phyloP scores from a whole-genome alignment of 2,329 filamentous ascomycete species.

The Rutstroemia sp. region DNA sequence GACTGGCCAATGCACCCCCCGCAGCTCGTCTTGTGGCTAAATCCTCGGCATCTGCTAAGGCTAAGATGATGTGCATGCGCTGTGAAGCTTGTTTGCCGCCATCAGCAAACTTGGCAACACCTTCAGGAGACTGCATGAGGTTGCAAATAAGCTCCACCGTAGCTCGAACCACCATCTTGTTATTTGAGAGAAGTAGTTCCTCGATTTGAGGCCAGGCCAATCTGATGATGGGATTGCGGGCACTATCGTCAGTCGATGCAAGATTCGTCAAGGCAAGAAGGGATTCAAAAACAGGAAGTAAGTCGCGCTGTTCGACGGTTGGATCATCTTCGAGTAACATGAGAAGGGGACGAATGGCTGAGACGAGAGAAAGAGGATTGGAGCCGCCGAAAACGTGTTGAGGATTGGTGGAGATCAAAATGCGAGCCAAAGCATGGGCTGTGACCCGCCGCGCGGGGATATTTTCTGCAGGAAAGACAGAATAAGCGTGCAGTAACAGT shows the following conservation, averaged over 20 bases:
- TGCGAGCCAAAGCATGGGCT: slow-evolving; percentile 74
- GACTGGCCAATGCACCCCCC: slow-evolving; percentile 77
- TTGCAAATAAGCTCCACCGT: slow-evolving; percentile 90
- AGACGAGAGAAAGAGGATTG: slow-evolving; percentile 64
- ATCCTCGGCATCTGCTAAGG: slow-evolving; percentile 82
- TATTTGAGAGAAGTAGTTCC: slow-evolving; percentile 72
- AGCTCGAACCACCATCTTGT: slow-evolving; percentile 71
- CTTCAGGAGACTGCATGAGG: slow-evolving; percentile 62
- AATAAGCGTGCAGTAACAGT: slow-evolving; percentile 67
- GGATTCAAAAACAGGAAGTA: slow-evolving; percentile 84
- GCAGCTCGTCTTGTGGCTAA: slow-evolving; percentile 72
- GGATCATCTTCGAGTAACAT: slow-evolving; percentile 64
- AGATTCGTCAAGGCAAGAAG: slow-evolving; percentile 92
- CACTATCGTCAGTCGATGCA: slow-evolving; percentile 64
- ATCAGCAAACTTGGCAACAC: slow-evolving; percentile 62
- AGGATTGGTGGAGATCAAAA: slow-evolving; percentile 82
- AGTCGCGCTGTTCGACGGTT: slow-evolving; percentile 57
- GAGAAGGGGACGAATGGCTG: slow-evolving; percentile 75
- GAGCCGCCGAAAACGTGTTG: slow-evolving; percentile 74
- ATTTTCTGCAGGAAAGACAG: slow-evolving; percentile 49
- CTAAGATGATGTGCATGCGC: slow-evolving; percentile 75
- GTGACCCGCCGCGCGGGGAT: slow-evolving; percentile 47
- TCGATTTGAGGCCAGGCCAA: slow-evolving; percentile 70
- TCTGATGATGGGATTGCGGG: slow-evolving; percentile 63
- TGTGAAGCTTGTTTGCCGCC: slow-evolving; percentile 59